A percentile compares a stretch with the other conserved stretches of the same genome.
phyloP scores from a whole-genome alignment of 139 green algal species.

The Chlorella sp. region DNA sequence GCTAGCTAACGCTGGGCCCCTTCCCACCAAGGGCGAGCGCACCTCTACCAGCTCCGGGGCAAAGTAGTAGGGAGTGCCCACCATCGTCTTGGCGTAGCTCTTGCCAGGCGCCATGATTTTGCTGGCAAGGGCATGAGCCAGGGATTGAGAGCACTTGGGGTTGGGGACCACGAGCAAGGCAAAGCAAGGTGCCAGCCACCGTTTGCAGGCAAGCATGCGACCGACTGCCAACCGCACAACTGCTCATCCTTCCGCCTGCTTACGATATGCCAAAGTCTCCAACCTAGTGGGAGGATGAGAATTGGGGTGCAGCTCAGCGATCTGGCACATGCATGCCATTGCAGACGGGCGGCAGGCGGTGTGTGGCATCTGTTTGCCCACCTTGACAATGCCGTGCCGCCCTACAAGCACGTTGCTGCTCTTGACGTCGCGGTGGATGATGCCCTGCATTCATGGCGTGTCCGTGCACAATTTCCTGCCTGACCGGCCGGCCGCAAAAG shows the following conservation, averaged over 20 bases:
- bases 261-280: constrained; percentile 72
- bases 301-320: no score
- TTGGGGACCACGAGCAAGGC: neutral
- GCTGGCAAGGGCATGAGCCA: constrained; percentile 2
- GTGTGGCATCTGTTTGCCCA: no score
- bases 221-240: no score
- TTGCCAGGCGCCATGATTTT: constrained; percentile 43
- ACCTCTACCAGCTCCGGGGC: constrained; percentile 60
- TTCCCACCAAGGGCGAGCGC: neutral
- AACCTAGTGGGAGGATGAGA: no score
- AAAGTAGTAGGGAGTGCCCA: constrained; percentile 70
- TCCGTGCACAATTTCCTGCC: no score
- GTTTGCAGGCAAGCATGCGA: neutral
- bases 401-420: constrained; percentile 46
- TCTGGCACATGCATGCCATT: no score
- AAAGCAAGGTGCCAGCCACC: neutral
- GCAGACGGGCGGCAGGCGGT: no score
- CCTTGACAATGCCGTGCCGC: constrained; percentile 51
- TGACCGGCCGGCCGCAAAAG: no score
- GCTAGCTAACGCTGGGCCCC: no score
- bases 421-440: constrained; percentile 62
- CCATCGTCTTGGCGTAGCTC: constrained; percentile 46
- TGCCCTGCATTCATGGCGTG: no score
- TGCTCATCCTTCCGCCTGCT: no score
- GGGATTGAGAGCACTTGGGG: neutral